Evolutionary conservation across 148 eudicot genomes (phyloP).

Genomic region (Hydrangea macrophylla): DNA sequence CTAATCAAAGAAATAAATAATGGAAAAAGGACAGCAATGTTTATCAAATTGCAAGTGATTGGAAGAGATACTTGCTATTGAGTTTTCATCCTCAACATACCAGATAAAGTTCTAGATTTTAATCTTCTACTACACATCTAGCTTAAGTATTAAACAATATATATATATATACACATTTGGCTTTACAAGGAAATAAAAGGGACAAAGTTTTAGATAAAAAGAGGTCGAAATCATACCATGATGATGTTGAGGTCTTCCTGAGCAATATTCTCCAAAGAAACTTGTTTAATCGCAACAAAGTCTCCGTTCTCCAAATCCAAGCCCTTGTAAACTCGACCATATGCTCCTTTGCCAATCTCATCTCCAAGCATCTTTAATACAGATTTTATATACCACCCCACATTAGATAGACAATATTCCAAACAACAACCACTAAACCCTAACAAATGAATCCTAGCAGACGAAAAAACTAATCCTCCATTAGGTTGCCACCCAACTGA

Average conservation of each 20-base stretch:
- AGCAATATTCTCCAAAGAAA: slow-evolving; percentile 91
- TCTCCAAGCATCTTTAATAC: slow-evolving; percentile 84
- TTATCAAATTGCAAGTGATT: no score
- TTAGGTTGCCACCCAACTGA: not conserved
- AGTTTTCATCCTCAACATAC: no score
- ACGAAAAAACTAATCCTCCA: not conserved
- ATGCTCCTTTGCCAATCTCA: slow-evolving; percentile 99
- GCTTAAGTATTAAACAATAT: no score
- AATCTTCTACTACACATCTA: no score
- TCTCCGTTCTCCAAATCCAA: slow-evolving; percentile 99
- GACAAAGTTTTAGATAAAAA: not conserved
- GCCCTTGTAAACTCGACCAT: slow-evolving; percentile 98
- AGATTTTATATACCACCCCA: not conserved
- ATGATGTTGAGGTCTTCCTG: slow-evolving; percentile 96
- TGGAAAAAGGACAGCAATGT: no score
- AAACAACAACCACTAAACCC: not conserved
- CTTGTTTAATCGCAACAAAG: slow-evolving; percentile 97
- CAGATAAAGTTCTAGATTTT: no score
- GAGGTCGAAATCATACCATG: slow-evolving; percentile 51
- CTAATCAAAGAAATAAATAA: no score
- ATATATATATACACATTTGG: no score
- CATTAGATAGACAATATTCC: not conserved
- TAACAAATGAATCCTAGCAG: not conserved
- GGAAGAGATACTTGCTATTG: no score
- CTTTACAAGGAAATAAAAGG: no score